Conservation (phyloP, 306 rosid genomes). For the Acacia melanoxylon region DNA sequence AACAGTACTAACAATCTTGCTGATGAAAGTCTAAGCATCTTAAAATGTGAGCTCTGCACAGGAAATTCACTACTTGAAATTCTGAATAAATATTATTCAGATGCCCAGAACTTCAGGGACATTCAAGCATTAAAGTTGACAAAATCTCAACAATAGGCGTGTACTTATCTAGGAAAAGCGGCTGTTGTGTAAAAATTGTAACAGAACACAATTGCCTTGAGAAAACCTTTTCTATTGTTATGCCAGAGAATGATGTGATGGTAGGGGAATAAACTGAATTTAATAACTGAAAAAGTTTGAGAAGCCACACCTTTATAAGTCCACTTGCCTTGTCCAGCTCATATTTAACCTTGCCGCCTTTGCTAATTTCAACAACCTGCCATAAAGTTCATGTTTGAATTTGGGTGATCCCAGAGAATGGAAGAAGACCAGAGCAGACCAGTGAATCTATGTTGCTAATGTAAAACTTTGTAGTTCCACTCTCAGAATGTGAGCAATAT, state of each 20-base stretch:
- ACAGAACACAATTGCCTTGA: neutral
- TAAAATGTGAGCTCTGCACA: neutral
- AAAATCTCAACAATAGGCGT: neutral
- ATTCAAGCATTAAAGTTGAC: constrained; percentile 13
- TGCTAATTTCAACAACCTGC: constrained; percentile 92
- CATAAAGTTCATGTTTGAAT: constrained; percentile 36
- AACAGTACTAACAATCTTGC: constrained; percentile 7
- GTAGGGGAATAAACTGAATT: constrained; percentile 24
- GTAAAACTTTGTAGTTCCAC: constrained; percentile 4
- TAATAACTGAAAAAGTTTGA: constrained; percentile 7
- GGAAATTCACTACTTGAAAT: neutral
- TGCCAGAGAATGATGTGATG: constrained; percentile 9
- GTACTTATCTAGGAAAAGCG: too few species aligned
- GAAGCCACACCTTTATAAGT: constrained; percentile 72
- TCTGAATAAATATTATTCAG: neutral
- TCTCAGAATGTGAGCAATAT: constrained; percentile 11
- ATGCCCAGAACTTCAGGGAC: neutral
- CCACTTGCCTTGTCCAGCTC: constrained; percentile 92
- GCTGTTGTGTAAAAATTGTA: neutral
- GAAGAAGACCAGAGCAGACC: constrained; percentile 13
- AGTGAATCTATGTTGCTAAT: constrained; percentile 14
- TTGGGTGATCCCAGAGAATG: constrained; percentile 4
- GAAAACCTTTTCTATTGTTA: neutral
- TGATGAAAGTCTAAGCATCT: neutral
- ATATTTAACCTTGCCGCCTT: constrained; percentile 95